These are phyloP conservation scores for Eucalyptus tenuipes DNA, from an alignment of 345 rosid genomes.

Conservation along the genomic window DNA sequence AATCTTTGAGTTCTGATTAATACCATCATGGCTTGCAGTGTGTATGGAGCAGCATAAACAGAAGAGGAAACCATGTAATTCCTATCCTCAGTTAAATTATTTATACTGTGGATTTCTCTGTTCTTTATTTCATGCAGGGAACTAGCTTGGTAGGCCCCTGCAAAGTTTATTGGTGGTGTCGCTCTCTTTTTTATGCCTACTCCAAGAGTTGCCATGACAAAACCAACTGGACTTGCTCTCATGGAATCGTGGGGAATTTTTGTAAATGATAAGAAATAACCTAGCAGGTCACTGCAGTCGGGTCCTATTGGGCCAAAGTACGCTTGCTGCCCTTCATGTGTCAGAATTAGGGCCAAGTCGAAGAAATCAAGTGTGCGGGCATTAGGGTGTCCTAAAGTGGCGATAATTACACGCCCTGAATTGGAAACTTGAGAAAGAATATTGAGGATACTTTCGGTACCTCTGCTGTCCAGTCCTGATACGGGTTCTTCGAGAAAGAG, in stretches of 20 bases:
- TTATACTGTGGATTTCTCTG: not conserved
- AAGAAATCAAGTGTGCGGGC: conserved; percentile 5
- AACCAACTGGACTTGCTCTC: conserved; percentile 11
- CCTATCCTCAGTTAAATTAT: not conserved
- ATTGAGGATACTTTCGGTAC: conserved; percentile 2
- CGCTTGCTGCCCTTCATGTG: conserved; percentile 12
- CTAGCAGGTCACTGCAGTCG: conserved; percentile 1
- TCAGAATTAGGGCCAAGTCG: conserved; percentile 9
- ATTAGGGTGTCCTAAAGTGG: conserved; percentile 7
- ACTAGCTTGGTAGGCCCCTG: conserved; percentile 10
- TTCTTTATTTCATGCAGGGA: conserved; percentile 4
- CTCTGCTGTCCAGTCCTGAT: conserved; percentile 4
- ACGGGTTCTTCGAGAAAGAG: conserved; percentile 21
- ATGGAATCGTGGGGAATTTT: conserved; percentile 2
- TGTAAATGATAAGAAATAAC: conserved; percentile 11
- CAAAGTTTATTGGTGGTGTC: conserved; percentile 1
- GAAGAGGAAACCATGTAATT: not conserved
- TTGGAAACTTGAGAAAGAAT: conserved; percentile 5
- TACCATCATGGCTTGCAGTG: conserved; percentile 9
- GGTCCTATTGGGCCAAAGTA: conserved; percentile 13
- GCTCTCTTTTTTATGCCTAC: conserved; percentile 1
- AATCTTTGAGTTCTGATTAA: conserved; percentile 18
- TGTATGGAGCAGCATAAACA: conserved; percentile 7
- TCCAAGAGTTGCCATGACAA: conserved; percentile 13
- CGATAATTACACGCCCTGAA: conserved; percentile 6